Evolutionary conservation across 2,329 filamentous ascomycete species (phyloP), one percentile per base, ranked within the genome.

Genomic region (Tolypocladium ovalisporum): DNA sequence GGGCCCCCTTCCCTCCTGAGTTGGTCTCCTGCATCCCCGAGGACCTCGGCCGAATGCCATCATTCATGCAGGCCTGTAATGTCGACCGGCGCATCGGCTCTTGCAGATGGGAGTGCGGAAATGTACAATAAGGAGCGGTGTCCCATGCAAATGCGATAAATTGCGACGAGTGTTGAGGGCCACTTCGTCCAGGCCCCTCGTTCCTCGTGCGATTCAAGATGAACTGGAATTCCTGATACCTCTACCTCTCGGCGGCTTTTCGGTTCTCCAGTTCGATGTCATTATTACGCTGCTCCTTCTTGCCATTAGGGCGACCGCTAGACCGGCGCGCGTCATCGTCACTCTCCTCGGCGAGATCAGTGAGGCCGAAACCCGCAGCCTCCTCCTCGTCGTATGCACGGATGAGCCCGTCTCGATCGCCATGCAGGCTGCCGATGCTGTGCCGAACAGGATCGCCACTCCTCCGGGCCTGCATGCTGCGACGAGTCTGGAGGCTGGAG

Each of bases 381-480:
- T 88, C 85, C 69, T 97, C 92, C 60, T 94, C 85, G 65, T 97
- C 93, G 66, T 96, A 97, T 13, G 86, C 87, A 60, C 88, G 87
- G 71, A 97, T 96, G 29, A 97, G 78, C 5, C 89, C 89, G 62
- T 92, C 86, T 56, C 89, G 82, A 64, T 94, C 90, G 40, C 83
- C 82, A 60, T 81, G 79, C 58, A 78, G 83, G 67, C 82, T 83
- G 67, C 84, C 83, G 53, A 83, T 79, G 65, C 84, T 86, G 67
- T 83, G 85, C 56, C 85, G 78, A 58, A 78, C 76, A 17, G 86
- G 83, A 62, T 82, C 79, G 17, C 85, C 82, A 63, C 88, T 94
- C 62, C 94, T 81, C 63, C 93, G 81, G 8, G 88, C 81, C 70
- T 97, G 94, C 90, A 99, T 97, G 68, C 90, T 96, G 62, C 91